phyloP scores from a whole-genome alignment of 2,329 filamentous ascomycete species.

The Pseudopithomyces chartarum region DNA sequence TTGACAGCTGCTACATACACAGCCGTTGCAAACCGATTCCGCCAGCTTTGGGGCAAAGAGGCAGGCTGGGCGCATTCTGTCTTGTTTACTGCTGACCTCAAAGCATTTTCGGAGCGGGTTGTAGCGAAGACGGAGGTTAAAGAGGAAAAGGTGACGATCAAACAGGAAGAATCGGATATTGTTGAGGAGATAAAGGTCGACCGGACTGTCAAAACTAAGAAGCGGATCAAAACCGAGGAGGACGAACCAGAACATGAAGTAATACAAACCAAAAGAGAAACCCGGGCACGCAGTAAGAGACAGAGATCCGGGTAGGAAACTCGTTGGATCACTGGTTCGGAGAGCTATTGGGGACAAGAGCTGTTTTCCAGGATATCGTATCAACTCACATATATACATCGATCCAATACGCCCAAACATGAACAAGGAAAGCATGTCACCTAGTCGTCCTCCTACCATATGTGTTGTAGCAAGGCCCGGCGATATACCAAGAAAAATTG shows the following conservation, averaged over 20 bases:
- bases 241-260: constrained; percentile 46
- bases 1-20: constrained; percentile 89
- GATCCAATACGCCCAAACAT: no score
- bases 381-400: no score
- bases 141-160: constrained; percentile 46
- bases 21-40: constrained; percentile 87
- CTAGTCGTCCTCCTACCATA: neutral
- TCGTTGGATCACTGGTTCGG: neutral
- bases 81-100: constrained; percentile 90
- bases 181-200: constrained; percentile 8
- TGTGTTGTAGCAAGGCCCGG: neutral
- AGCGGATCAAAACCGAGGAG: constrained; percentile 41
- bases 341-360: neutral
- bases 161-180: constrained; percentile 35
- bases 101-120: constrained; percentile 76
- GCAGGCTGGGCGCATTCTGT: constrained; percentile 98
- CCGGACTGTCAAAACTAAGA: constrained; percentile 8
- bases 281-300: constrained; percentile 39
- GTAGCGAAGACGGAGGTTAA: constrained; percentile 56
- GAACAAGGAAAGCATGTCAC: no score
- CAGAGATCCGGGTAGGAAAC: constrained; percentile 8
- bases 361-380: no score
- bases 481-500: neutral
- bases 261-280: constrained; percentile 46
- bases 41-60: constrained; percentile 86